phyloP scores from a whole-genome alignment of 163 green algal species.

The Trebouxia gelatinosa region DNA sequence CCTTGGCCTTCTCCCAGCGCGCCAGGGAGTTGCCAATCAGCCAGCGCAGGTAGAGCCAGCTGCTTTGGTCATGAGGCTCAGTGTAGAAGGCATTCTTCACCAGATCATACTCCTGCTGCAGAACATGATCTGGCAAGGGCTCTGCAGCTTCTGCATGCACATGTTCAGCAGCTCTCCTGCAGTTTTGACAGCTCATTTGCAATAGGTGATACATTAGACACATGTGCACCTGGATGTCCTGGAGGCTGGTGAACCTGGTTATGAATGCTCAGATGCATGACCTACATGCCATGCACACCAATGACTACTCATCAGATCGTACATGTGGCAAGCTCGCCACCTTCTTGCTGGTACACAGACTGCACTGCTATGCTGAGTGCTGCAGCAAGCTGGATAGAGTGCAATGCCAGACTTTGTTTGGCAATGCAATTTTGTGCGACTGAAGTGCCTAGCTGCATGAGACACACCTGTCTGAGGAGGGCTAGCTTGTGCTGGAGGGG shows the following conservation, averaged over 20 bases:
- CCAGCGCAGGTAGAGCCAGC: constrained; percentile 88
- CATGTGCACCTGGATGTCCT: not conserved
- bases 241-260: not conserved
- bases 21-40: constrained; percentile 50
- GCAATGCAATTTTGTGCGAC: not conserved
- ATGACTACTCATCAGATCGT: not conserved
- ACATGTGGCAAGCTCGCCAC: not conserved
- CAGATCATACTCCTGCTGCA: constrained; percentile 92
- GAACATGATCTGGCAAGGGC: constrained; percentile 59
- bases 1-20: constrained; percentile 21
- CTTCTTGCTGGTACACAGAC: not conserved
- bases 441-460: not conserved
- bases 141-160: too few species aligned
- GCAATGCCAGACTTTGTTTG: not conserved
- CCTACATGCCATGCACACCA: not conserved
- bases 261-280: not conserved
- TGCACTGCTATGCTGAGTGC: not conserved
- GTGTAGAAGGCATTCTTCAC: constrained; percentile 91
- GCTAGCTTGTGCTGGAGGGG: not conserved
- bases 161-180: not conserved
- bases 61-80: constrained; percentile 84
- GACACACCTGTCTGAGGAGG: not conserved
- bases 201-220: too few species aligned
- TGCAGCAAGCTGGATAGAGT: not conserved
- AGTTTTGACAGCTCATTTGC: too few species aligned